phyloP scores from a whole-genome alignment of 805 yeast species.

The Sungouiella thailandica region DNA sequence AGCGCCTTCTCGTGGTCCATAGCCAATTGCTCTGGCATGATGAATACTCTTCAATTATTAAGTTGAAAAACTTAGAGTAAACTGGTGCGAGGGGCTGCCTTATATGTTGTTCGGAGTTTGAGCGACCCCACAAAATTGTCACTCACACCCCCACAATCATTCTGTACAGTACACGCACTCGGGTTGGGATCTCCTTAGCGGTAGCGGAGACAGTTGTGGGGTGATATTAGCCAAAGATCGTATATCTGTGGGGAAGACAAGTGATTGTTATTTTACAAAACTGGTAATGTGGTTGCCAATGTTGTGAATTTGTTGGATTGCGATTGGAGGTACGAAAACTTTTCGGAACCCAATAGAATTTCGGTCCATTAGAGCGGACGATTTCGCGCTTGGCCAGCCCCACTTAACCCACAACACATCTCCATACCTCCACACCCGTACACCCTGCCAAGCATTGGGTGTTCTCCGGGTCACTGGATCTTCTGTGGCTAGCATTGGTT shows the following conservation, averaged over 20 bases:
- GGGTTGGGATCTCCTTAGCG: not conserved
- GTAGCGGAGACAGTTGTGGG: not conserved
- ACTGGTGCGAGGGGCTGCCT: not conserved
- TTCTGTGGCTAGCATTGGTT: no score
- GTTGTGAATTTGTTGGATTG: no score
- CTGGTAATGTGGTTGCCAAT: no score
- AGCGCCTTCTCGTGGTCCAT: constrained; percentile 19
- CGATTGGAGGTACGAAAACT: no score
- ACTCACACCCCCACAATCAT: constrained; percentile 5
- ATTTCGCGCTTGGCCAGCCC: not conserved
- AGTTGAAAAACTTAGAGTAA: not conserved
- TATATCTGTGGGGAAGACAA: no score
- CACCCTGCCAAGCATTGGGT: no score
- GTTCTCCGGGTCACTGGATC: no score
- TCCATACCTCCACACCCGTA: not conserved
- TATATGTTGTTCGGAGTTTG: constrained; percentile 11
- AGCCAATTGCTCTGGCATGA: constrained; percentile 15
- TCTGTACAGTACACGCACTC: constrained; percentile 2
- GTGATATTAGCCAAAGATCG: not conserved
- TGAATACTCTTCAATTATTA: no score
- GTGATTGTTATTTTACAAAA: no score
- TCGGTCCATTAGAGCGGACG: no score
- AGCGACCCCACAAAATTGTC: constrained; percentile 11
- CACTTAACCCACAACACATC: not conserved
- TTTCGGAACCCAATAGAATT: no score